phyloP scores from a whole-genome alignment of 305 asterid species.

The Striga hermonthica region DNA sequence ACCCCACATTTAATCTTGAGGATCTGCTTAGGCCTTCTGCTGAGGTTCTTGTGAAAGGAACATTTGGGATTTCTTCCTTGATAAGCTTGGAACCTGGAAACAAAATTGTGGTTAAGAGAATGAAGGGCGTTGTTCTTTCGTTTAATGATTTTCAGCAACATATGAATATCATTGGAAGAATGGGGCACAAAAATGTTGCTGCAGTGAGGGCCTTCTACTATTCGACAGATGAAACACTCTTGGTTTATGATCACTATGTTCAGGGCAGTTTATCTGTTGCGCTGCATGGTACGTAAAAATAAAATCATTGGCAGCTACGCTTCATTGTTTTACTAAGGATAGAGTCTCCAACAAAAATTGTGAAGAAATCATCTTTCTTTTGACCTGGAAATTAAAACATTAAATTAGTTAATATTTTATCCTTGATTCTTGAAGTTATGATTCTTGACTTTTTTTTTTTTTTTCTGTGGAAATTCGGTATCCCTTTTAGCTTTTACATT shows the following conservation, averaged over 20 bases:
- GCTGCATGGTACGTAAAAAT: conserved; percentile 24
- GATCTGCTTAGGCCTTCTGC: conserved; percentile 28
- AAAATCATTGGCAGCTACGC: background rate
- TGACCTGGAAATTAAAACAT: no score
- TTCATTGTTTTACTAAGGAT: background rate
- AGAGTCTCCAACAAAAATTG: no score
- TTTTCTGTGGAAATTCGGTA: background rate
- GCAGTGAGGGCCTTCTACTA: conserved; percentile 20
- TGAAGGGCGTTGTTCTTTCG: background rate
- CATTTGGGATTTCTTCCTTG: conserved; percentile 28
- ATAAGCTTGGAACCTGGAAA: conserved; percentile 7
- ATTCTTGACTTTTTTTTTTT: background rate
- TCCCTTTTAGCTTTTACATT: no score
- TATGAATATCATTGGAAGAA: conserved; percentile 26
- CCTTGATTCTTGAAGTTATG: background rate
- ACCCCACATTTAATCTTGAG: conserved; percentile 17
- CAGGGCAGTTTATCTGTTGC: conserved; percentile 11
- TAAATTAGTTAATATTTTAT: background rate
- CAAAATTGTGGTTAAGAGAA: conserved; percentile 24
- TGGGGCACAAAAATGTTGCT: conserved; percentile 21
- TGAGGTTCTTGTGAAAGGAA: conserved; percentile 32
- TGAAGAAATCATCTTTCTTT: no score
- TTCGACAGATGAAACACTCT: background rate
- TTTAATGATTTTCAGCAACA: conserved; percentile 25
- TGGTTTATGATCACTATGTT: conserved; percentile 19